Percentiles rank a stretch among this genome's conserved stretches.
Evolutionary conservation across 2,329 filamentous ascomycete species (phyloP).

Genomic region (Pseudogymnoascus sp.): DNA sequence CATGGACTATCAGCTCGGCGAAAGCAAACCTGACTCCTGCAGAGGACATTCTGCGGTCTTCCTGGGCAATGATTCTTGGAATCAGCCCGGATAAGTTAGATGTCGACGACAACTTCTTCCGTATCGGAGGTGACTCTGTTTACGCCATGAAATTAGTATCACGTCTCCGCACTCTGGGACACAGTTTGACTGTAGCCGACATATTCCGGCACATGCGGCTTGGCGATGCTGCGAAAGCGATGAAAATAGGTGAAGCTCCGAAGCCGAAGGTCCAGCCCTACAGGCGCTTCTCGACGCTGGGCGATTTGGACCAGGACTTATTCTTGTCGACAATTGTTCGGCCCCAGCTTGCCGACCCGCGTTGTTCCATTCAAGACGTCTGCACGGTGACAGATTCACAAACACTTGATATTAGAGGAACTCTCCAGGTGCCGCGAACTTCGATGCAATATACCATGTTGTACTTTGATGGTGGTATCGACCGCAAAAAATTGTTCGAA

Average conservation of each 20-base stretch:
- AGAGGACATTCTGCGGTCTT: conserved; percentile 30
- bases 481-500: conserved; percentile 22
- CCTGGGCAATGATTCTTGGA: conserved; percentile 28
- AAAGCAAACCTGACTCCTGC: conserved; percentile 29
- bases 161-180: conserved; percentile 19
- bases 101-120: conserved; percentile 34
- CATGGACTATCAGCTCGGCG: conserved; percentile 28
- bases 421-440: conserved; percentile 28
- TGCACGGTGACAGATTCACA: conserved; percentile 34
- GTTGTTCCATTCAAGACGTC: conserved; percentile 33
- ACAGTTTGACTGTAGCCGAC: conserved; percentile 36
- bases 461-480: conserved; percentile 27
- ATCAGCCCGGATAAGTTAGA: conserved; percentile 26
- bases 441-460: conserved; percentile 35
- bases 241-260: conserved; percentile 27
- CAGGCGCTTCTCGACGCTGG: conserved; percentile 32
- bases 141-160: conserved; percentile 40
- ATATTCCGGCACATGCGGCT: conserved; percentile 33
- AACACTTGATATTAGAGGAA: conserved; percentile 35
- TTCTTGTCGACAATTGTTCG: conserved; percentile 32
- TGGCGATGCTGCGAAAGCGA: conserved; percentile 21
- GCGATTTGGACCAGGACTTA: conserved; percentile 23
- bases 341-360: conserved; percentile 30
- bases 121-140: conserved; percentile 32
- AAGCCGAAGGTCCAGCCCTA: conserved; percentile 23